Evolutionary conservation across 176 grass and related monocot genomes (phyloP).

Genomic region (Poa pratensis): DNA sequence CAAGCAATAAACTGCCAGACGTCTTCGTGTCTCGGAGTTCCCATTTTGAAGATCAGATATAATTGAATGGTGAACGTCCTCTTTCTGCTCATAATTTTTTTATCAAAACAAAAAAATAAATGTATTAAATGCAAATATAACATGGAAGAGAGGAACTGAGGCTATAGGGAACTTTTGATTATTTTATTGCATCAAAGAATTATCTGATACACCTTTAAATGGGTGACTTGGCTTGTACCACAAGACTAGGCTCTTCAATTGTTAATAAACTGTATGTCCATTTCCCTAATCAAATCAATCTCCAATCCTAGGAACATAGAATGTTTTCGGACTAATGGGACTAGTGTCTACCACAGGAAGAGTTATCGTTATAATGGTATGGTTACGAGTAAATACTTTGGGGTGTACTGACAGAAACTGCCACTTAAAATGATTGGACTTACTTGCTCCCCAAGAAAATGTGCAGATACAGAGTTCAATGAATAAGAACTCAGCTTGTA

Average conservation of each 20-base stretch:
- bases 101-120: conserved; percentile 40
- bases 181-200: conserved; percentile 12
- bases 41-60: conserved; percentile 99
- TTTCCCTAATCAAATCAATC: not conserved
- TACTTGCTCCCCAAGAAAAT: conserved; percentile 97
- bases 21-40: conserved; percentile 88
- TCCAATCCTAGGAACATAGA: conserved; percentile 16
- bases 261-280: not conserved
- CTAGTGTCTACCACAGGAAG: conserved; percentile 1
- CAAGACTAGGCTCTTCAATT: not conserved
- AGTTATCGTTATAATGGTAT: conserved; percentile 22
- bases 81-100: conserved; percentile 69
- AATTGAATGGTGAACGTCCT: conserved; percentile 99
- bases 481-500: conserved; percentile 99
- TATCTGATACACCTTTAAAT: not conserved
- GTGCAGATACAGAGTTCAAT: conserved; percentile 95
- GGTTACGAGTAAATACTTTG: conserved; percentile 19
- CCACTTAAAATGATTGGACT: conserved; percentile 45
- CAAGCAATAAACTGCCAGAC: conserved; percentile 96
- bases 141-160: not conserved
- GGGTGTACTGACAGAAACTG: conserved; percentile 9
- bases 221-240: not conserved
- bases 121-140: conserved; percentile 13
- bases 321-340: conserved; percentile 6
- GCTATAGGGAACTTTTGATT: not conserved